Evolutionary conservation across 2,329 filamentous ascomycete genomes (phyloP).

Genomic region (Plectosphaerella cucumerina): DNA sequence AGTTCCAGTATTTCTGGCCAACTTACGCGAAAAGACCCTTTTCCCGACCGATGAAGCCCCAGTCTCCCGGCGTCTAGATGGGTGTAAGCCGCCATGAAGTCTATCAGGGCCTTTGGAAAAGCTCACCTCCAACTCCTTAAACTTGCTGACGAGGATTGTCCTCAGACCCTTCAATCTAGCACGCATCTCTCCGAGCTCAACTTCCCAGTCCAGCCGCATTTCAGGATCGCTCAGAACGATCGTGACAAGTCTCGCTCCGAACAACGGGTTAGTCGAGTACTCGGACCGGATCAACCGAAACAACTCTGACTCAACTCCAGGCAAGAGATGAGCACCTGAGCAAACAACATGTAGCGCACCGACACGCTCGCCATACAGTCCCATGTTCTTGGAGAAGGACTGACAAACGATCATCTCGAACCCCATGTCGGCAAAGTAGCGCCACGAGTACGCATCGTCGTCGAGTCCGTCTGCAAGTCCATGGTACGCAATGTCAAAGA

Average conservation of each 20-base stretch:
- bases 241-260: not conserved
- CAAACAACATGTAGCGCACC: conserved; percentile 11
- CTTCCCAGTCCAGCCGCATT: not conserved
- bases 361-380: conserved; percentile 23
- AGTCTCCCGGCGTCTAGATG: not conserved
- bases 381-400: conserved; percentile 24
- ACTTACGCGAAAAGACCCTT: not conserved
- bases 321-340: not conserved
- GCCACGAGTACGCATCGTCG: conserved; percentile 23
- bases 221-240: not conserved
- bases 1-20: not conserved
- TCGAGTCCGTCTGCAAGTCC: conserved; percentile 25
- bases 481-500: conserved; percentile 29
- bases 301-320: not conserved
- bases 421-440: conserved; percentile 18
- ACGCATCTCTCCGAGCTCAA: not conserved
- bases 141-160: not conserved
- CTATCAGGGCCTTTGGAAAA: not conserved
- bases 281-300: not conserved
- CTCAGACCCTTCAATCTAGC: not conserved
- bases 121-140: not conserved
- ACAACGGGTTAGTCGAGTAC: not conserved
- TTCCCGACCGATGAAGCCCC: not conserved
- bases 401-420: conserved; percentile 19
- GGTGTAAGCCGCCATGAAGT: not conserved